Conservation (phyloP, 805 yeast genomes). For the Candida insectalens region DNA sequence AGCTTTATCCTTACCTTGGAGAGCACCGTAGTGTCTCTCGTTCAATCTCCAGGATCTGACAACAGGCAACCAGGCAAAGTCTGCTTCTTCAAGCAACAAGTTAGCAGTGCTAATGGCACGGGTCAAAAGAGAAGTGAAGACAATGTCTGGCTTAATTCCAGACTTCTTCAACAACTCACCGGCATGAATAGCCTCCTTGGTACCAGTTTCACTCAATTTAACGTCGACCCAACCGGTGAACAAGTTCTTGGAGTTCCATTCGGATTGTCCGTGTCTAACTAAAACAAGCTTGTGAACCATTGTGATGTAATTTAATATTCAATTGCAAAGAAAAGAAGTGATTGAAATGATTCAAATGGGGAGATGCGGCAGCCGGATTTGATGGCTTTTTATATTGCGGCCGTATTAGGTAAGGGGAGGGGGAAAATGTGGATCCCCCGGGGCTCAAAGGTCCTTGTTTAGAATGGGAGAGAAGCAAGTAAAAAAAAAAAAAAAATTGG, state of each 20-base stretch:
- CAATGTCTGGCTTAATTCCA: slow-evolving; percentile 73
- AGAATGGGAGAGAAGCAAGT: not conserved
- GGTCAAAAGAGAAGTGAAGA: slow-evolving; percentile 83
- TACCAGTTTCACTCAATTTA: slow-evolving; percentile 72
- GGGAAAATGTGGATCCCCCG: not conserved
- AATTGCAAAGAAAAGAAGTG: not conserved
- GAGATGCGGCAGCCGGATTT: not conserved
- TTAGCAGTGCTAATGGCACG: slow-evolving; percentile 97
- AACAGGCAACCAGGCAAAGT: slow-evolving; percentile 84
- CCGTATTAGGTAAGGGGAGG: no score
- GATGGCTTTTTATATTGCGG: not conserved
- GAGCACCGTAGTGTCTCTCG: slow-evolving; percentile 98
- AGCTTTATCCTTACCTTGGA: slow-evolving; percentile 98
- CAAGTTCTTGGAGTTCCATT: slow-evolving; percentile 96
- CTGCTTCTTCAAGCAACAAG: slow-evolving; percentile 84
- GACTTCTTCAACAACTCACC: slow-evolving; percentile 87
- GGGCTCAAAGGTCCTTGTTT: not conserved
- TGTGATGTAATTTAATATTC: not conserved
- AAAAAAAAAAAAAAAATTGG: no score
- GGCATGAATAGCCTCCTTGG: slow-evolving; percentile 85
- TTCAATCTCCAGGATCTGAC: slow-evolving; percentile 95
- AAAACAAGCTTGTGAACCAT: slow-evolving; percentile 58
- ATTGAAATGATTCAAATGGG: not conserved
- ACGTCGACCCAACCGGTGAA: slow-evolving; percentile 99
- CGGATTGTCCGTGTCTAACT: slow-evolving; percentile 99